Evolutionary conservation across 192 early-diverging fungal species (phyloP).

Genomic region (Coemansia sp.): DNA sequence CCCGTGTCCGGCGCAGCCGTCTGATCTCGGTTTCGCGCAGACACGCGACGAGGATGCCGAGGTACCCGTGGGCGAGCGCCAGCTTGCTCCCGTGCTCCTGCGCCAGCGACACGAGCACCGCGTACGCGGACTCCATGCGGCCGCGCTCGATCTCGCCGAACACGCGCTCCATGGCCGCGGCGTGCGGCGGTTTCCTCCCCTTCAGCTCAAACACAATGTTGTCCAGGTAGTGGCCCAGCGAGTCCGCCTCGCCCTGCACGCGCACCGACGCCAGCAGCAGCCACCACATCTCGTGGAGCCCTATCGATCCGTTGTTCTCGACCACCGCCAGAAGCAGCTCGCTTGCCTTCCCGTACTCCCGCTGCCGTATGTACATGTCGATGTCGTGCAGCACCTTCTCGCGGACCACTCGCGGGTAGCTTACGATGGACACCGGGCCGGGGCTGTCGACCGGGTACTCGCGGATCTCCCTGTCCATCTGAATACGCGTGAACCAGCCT

Average conservation of each 20-base stretch:
- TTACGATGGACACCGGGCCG: background rate
- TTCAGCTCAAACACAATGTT: constrained; percentile 10
- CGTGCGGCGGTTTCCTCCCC: constrained; percentile 11
- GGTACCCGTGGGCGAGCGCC: constrained; percentile 32
- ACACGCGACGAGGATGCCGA: constrained; percentile 38
- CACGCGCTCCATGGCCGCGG: constrained; percentile 26
- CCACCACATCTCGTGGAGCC: constrained; percentile 26
- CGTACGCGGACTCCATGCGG: constrained; percentile 13
- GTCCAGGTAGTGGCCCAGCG: constrained; percentile 19
- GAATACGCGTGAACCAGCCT: background rate
- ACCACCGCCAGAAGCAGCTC: constrained; percentile 27
- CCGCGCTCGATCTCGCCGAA: constrained; percentile 17
- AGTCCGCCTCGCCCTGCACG: constrained; percentile 8
- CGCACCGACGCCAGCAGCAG: constrained; percentile 24
- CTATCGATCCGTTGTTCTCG: constrained; percentile 17
- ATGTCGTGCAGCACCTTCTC: constrained; percentile 30
- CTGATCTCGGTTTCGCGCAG: constrained; percentile 35
- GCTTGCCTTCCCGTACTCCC: constrained; percentile 45
- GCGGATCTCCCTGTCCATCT: constrained; percentile 7
- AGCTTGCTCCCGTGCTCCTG: constrained; percentile 29
- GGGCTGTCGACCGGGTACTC: background rate
- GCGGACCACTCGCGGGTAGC: constrained; percentile 9
- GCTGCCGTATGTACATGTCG: constrained; percentile 24
- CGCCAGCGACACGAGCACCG: constrained; percentile 12
- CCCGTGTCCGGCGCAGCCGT: background rate